Evolutionary conservation across 2,329 filamentous ascomycete species (phyloP).

Genomic region (Fusarium nelsonii): DNA sequence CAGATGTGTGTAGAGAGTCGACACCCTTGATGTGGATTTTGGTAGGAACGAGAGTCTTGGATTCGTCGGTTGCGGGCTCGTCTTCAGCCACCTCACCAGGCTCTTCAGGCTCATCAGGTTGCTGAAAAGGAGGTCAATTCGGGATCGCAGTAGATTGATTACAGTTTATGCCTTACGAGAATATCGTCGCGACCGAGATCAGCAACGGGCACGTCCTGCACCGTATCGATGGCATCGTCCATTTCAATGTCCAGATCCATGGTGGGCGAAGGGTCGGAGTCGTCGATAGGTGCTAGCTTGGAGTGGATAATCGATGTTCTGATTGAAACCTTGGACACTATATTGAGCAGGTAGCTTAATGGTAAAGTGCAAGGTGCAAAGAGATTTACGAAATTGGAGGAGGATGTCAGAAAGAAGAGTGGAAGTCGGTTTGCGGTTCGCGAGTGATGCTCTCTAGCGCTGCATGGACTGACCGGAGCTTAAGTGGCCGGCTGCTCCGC

Average conservation of each 20-base stretch:
- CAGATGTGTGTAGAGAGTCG: conserved; percentile 81
- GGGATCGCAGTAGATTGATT: neutral
- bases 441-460: conserved; percentile 20
- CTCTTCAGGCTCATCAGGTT: conserved; percentile 55
- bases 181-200: conserved; percentile 54
- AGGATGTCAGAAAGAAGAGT: conserved; percentile 4
- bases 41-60: conserved; percentile 52
- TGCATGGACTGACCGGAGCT: conserved; percentile 27
- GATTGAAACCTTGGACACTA: neutral
- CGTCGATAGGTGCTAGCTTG: neutral
- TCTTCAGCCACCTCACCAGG: conserved; percentile 56
- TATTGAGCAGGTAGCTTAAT: neutral
- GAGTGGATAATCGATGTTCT: neutral
- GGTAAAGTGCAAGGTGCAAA: neutral
- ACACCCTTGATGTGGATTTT: conserved; percentile 90
- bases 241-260: conserved; percentile 81
- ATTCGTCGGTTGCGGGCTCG: conserved; percentile 47
- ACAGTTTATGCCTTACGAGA: conserved; percentile 48
- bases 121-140: conserved; percentile 46
- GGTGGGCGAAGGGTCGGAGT: conserved; percentile 41
- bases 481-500: conserved; percentile 31
- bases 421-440: conserved; percentile 11
- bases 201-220: conserved; percentile 45
- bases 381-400: neutral
- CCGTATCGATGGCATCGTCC: conserved; percentile 67